A percentile compares a stretch with the other conserved stretches of the same genome.
Conservation (phyloP, 2,329 filamentous ascomycete genomes). For the Pseudophaeomoniella oleicola region DNA sequence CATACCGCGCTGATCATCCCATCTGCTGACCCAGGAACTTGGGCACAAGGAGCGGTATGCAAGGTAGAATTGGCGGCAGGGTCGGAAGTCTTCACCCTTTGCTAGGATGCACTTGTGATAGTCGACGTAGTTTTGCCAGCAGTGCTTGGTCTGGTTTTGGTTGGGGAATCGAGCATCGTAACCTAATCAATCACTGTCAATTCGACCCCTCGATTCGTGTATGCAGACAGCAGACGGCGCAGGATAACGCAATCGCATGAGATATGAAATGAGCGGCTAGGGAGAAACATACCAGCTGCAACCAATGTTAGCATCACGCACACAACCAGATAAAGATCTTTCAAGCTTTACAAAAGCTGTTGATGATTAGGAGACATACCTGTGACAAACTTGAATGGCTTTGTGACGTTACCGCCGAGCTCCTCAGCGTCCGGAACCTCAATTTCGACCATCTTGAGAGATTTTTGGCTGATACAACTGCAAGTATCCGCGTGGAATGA, state of each 20-base stretch:
- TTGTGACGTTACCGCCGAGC: conserved; percentile 68
- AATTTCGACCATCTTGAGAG: conserved; percentile 72
- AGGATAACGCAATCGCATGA: background rate
- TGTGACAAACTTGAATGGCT: conserved; percentile 76
- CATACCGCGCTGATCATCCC: conserved; percentile 94
- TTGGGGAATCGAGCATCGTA: conserved; percentile 99
- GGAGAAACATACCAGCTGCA: conserved; percentile 33
- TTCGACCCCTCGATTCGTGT: too few species aligned
- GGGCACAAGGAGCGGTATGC: conserved; percentile 97
- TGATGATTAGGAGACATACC: conserved; percentile 19
- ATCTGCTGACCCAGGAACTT: conserved; percentile 81
- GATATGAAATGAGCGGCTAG: background rate
- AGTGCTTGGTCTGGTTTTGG: conserved; percentile 91
- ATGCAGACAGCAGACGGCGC: too few species aligned
- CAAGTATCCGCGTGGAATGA: too few species aligned
- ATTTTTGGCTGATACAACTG: too few species aligned
- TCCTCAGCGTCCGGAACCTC: conserved; percentile 49
- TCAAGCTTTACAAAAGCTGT: too few species aligned
- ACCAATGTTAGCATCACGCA: too few species aligned
- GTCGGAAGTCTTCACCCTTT: conserved; percentile 97
- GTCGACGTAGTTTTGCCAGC: conserved; percentile 99
- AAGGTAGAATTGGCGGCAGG: conserved; percentile 94
- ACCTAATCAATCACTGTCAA: too few species aligned
- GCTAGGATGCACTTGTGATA: conserved; percentile 99
- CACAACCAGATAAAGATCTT: too few species aligned